These are phyloP conservation scores for Erodium texanum DNA, from an alignment of 441 rosid species.

Conservation along the genomic window DNA sequence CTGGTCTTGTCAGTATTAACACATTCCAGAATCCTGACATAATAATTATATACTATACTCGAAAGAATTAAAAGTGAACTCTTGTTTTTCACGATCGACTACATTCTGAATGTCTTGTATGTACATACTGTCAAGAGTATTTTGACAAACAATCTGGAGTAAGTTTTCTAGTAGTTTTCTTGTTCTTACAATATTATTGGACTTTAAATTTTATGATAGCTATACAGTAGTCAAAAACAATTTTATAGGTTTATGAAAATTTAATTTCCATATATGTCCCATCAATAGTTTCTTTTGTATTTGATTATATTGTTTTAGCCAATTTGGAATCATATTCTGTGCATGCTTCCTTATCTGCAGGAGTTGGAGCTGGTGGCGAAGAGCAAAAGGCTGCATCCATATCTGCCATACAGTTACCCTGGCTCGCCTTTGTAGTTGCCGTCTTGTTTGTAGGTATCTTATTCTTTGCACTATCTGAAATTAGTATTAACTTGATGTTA, in stretches of 20 bases:
- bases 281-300: background rate
- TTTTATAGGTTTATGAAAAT: constrained; percentile 9
- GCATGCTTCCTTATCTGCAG: constrained; percentile 30
- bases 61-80: background rate
- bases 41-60: background rate
- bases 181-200: background rate
- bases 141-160: background rate
- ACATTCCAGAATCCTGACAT: constrained; percentile 2
- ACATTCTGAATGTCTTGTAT: background rate
- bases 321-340: constrained; percentile 7
- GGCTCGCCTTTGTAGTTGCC: constrained; percentile 66
- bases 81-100: background rate
- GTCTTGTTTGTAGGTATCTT: constrained; percentile 97
- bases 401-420: constrained; percentile 76
- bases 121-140: background rate
- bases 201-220: background rate
- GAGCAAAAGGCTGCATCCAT: constrained; percentile 68
- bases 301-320: constrained; percentile 4
- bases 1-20: constrained; percentile 10
- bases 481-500: background rate
- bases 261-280: constrained; percentile 1
- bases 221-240: background rate
- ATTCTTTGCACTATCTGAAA: constrained; percentile 28
- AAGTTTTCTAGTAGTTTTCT: background rate
- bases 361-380: constrained; percentile 98